These are phyloP conservation scores for Xylaria cubensis DNA, from an alignment of 495 filamentous ascomycete genomes.

Conservation along the genomic window DNA sequence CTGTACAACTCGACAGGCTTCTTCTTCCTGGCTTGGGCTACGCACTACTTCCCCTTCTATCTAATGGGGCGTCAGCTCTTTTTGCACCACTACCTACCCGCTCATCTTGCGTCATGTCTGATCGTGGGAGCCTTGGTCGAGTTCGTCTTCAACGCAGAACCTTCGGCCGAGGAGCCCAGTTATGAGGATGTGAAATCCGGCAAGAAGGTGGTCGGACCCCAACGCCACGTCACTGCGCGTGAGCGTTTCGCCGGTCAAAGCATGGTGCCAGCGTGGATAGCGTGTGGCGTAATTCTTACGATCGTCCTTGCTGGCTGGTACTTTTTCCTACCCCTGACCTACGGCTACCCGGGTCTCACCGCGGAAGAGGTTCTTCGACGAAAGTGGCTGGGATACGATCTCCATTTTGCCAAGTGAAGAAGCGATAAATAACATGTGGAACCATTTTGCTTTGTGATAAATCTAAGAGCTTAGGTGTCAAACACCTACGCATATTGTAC, in stretches of 20 bases:
- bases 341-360: conserved; percentile 90
- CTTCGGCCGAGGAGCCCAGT: conserved; percentile 58
- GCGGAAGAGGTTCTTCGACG: conserved; percentile 80
- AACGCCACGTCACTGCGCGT: conserved; percentile 70
- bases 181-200: conserved; percentile 57
- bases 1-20: conserved; percentile 98
- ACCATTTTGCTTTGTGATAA: not conserved
- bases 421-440: not conserved
- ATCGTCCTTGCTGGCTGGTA: conserved; percentile 79
- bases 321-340: conserved; percentile 94
- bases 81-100: conserved; percentile 95
- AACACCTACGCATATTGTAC: conserved; percentile 16
- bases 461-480: conserved; percentile 2
- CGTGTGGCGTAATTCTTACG: conserved; percentile 69
- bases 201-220: conserved; percentile 53
- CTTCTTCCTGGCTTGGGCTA: conserved; percentile 97
- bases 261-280: conserved; percentile 78
- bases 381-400: conserved; percentile 96
- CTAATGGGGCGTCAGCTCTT: conserved; percentile 98
- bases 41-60: conserved; percentile 97
- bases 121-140: conserved; percentile 96
- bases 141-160: conserved; percentile 92
- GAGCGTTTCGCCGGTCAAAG: conserved; percentile 84
- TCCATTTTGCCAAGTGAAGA: conserved; percentile 96
- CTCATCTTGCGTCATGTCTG: conserved; percentile 89